Percentiles rank a stretch among this genome's conserved stretches.
Conservation (phyloP, 768 basidiomycete genomes). For the Leucocoprinus birnbaumii region DNA sequence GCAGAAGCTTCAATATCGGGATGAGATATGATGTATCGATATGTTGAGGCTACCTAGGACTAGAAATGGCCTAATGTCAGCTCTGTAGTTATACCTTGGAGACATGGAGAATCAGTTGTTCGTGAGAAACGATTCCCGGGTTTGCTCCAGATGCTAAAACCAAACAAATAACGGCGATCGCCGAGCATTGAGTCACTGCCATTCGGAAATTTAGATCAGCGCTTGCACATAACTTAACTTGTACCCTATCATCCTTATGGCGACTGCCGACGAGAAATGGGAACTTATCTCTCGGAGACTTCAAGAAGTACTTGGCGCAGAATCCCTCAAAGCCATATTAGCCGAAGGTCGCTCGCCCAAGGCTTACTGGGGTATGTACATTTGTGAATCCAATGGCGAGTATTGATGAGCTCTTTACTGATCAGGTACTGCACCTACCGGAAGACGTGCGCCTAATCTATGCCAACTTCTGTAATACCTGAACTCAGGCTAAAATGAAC, state of each 20-base stretch:
- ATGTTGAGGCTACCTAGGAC: no score
- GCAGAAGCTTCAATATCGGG: no score
- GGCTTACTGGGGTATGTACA: constrained; percentile 19
- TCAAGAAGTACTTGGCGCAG: constrained; percentile 86
- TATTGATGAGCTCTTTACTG: constrained; percentile 10
- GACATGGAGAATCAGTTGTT: no score
- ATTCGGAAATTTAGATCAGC: background rate
- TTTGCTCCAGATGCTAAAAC: no score
- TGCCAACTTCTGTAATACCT: no score
- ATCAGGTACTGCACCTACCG: constrained; percentile 89
- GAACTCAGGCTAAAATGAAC: no score
- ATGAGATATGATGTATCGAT: no score
- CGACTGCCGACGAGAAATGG: constrained; percentile 53
- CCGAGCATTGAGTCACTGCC: constrained; percentile 12
- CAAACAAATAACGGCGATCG: constrained; percentile 11
- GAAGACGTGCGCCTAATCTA: no score
- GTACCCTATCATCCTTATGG: constrained; percentile 22
- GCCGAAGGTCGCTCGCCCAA: constrained; percentile 73
- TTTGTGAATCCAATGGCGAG: constrained; percentile 8
- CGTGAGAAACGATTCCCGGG: no score
- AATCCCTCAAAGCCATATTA: constrained; percentile 77
- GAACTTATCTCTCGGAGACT: constrained; percentile 83
- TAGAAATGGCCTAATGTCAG: no score
- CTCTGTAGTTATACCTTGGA: no score
- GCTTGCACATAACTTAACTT: background rate